phyloP scores from a whole-genome alignment of 2,329 filamentous ascomycete species.

The Raffaelea albimanens region DNA sequence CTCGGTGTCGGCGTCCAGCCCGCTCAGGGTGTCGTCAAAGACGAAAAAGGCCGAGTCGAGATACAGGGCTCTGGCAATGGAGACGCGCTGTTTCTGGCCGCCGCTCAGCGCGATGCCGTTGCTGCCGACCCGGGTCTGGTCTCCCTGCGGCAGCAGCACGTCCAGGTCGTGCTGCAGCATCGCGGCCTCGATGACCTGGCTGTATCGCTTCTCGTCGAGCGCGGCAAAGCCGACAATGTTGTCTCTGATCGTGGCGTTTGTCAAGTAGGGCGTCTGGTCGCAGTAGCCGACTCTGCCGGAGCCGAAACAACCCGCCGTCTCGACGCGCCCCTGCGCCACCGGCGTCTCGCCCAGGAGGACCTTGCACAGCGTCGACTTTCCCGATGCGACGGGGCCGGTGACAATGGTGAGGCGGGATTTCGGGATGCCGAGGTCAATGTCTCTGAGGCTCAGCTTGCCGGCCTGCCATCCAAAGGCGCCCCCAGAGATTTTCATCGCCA shows the following conservation, averaged over 20 bases:
- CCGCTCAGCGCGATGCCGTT: conserved; percentile 14
- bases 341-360: conserved; percentile 24
- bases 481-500: conserved; percentile 1
- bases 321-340: no score
- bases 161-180: conserved; percentile 9
- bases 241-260: conserved; percentile 1
- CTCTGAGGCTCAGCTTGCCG: conserved; percentile 14
- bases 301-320: not conserved
- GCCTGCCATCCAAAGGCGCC: conserved; percentile 3
- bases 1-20: conserved; percentile 8
- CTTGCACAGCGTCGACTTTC: conserved; percentile 29
- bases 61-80: conserved; percentile 13
- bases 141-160: conserved; percentile 7
- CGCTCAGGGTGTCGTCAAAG: conserved; percentile 12
- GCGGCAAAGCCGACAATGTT: not conserved
- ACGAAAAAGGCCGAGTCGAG: conserved; percentile 3
- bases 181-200: conserved; percentile 12
- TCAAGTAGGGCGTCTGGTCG: not conserved
- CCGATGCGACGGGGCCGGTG: conserved; percentile 29
- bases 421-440: conserved; percentile 15
- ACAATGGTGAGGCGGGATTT: conserved; percentile 22
- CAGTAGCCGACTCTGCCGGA: not conserved
- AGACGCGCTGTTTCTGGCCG: conserved; percentile 16
- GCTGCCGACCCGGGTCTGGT: conserved; percentile 13
- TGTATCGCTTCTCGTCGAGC: not conserved